phyloP scores from a whole-genome alignment of 2,329 filamentous ascomycete species.

The Aspergillus phoenicis region DNA sequence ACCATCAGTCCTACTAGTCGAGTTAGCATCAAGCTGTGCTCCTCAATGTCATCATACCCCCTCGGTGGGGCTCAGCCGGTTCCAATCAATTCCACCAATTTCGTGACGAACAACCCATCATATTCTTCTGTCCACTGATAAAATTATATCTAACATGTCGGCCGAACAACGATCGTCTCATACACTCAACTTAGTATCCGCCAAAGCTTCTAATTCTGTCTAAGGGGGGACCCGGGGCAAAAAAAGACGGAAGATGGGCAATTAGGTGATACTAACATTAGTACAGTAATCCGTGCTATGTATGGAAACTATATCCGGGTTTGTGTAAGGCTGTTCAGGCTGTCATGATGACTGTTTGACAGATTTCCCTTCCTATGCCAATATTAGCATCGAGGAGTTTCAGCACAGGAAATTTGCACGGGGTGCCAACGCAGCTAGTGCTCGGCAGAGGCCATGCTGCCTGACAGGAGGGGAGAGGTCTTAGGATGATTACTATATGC shows the following conservation, averaged over 20 bases:
- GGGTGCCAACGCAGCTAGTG: not conserved
- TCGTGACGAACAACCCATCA: not conserved
- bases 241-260: not conserved
- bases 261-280: not conserved
- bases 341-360: not conserved
- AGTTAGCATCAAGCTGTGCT: conserved; percentile 1
- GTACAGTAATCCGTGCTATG: not conserved
- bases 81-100: conserved; percentile 5
- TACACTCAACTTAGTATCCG: not conserved
- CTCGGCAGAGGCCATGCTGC: not conserved
- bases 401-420: not conserved
- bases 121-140: not conserved
- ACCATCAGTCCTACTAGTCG: not conserved
- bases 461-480: not conserved
- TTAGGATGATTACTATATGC: not conserved
- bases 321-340: not conserved
- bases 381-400: not conserved
- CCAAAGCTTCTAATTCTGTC: not conserved
- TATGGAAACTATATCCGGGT: not conserved
- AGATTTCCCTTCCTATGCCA: not conserved
- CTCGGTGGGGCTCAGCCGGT: not conserved
- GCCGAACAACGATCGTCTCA: not conserved
- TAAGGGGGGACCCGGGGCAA: not conserved
- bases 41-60: conserved; percentile 2
- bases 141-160: not conserved